phyloP scores from a whole-genome alignment of 2,329 filamentous ascomycete genomes.

The Beauveria varroae region DNA sequence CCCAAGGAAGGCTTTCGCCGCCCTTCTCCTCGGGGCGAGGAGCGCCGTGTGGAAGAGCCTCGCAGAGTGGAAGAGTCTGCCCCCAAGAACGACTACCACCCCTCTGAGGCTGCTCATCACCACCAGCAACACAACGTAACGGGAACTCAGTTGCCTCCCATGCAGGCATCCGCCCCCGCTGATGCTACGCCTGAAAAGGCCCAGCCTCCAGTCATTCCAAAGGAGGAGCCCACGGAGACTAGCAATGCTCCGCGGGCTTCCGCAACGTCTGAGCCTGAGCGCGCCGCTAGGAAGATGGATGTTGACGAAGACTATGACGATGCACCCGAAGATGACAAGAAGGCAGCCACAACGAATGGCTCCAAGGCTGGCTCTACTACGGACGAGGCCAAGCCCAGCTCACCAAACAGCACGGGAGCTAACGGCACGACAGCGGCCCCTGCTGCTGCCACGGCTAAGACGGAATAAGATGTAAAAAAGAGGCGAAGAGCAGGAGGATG shows the following conservation, averaged over 20 bases:
- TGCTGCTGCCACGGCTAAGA: slow-evolving; percentile 34
- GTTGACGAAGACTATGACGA: slow-evolving; percentile 98
- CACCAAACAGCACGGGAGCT: slow-evolving; percentile 39
- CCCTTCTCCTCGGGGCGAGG: slow-evolving; percentile 67
- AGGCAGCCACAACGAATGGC: slow-evolving; percentile 36
- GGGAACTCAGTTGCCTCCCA: slow-evolving; percentile 49
- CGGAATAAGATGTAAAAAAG: slow-evolving; percentile 29
- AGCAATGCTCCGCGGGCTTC: slow-evolving; percentile 39
- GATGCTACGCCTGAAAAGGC: slow-evolving; percentile 43
- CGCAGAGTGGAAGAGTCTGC: slow-evolving; percentile 32
- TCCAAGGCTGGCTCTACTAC: slow-evolving; percentile 40
- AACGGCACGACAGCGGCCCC: slow-evolving; percentile 34
- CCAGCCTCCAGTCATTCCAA: slow-evolving; percentile 28
- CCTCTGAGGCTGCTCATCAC: slow-evolving; percentile 87
- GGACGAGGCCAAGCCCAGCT: slow-evolving; percentile 42
- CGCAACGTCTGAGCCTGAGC: slow-evolving; percentile 59
- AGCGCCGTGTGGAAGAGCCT: slow-evolving; percentile 53
- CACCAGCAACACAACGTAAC: slow-evolving; percentile 46
- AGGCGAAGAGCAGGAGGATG: not conserved
- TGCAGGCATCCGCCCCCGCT: slow-evolving; percentile 44
- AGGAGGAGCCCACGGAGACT: slow-evolving; percentile 50
- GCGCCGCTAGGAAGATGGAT: slow-evolving; percentile 88
- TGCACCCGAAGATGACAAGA: slow-evolving; percentile 79
- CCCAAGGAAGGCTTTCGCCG: slow-evolving; percentile 63
- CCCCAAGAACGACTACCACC: slow-evolving; percentile 55